Evolutionary conservation across 345 rosid genomes (phyloP).

Genomic region (Theobroma cacao): DNA sequence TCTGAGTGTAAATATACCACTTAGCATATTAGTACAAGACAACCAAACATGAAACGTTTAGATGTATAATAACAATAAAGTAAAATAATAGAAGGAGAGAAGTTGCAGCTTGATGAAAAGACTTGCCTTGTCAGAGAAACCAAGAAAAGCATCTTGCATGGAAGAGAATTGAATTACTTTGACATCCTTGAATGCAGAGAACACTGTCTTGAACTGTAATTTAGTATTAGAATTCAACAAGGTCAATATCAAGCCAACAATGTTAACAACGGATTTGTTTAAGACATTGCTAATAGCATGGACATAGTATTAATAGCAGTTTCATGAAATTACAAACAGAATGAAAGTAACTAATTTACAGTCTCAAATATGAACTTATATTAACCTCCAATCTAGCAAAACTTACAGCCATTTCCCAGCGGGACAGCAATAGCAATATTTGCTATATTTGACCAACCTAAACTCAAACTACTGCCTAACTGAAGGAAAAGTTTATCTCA

Average conservation of each 20-base stretch:
- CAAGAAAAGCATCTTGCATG: constrained; percentile 76
- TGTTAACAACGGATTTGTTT: background rate
- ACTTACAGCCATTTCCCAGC: background rate
- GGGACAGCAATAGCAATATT: background rate
- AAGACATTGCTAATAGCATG: background rate
- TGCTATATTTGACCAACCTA: background rate
- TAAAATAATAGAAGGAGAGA: background rate
- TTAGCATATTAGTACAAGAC: constrained; percentile 10
- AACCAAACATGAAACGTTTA: background rate
- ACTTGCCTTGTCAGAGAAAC: constrained; percentile 77
- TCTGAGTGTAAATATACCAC: constrained; percentile 34
- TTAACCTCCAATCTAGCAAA: background rate
- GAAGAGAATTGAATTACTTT: constrained; percentile 90
- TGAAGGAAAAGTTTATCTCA: background rate
- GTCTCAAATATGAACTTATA: background rate
- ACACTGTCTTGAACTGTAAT: constrained; percentile 61
- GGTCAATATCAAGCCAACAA: background rate
- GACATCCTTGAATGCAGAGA: constrained; percentile 68
- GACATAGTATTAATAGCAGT: background rate
- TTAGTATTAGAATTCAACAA: constrained; percentile 8
- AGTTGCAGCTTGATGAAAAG: background rate
- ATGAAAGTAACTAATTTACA: background rate
- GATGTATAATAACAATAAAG: background rate
- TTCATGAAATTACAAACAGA: background rate
- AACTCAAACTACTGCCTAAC: background rate